These are phyloP conservation scores for Balamuthia mandrillaris DNA, from an alignment of 208 protist genomes.

Conservation along the genomic window DNA sequence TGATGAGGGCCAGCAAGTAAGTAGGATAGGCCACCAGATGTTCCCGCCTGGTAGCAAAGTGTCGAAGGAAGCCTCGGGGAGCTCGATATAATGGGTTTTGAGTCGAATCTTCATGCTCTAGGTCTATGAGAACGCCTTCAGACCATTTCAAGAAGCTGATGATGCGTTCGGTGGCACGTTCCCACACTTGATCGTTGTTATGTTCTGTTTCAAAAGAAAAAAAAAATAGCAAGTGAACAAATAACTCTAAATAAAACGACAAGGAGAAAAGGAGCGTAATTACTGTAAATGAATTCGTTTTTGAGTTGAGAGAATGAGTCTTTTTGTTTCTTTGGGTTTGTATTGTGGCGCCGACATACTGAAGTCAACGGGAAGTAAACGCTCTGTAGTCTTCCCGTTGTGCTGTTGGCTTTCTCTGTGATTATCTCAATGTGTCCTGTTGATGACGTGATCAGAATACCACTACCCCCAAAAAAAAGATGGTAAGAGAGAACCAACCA, in stretches of 20 bases:
- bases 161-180: conserved; percentile 26
- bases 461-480: no score
- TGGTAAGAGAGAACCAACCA: no score
- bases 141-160: conserved; percentile 19
- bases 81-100: no score
- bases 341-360: not conserved
- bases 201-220: conserved; percentile 18
- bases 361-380: conserved; percentile 29
- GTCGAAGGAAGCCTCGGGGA: no score
- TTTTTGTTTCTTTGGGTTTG: not conserved
- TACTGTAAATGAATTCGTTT: not conserved
- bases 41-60: no score
- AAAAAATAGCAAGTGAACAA: no score
- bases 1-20: no score
- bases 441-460: not conserved
- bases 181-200: not conserved
- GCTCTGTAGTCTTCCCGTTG: conserved; percentile 3
- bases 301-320: not conserved
- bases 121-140: conserved; percentile 15
- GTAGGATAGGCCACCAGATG: no score
- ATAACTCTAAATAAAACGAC: no score
- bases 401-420: not conserved
- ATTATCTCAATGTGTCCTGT: conserved; percentile 34
- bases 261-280: no score
- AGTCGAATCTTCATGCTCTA: conserved; percentile 34